Base-by-base conservation (phyloP, 345 rosid genomes). In the Nephelium lappaceum region DNA sequence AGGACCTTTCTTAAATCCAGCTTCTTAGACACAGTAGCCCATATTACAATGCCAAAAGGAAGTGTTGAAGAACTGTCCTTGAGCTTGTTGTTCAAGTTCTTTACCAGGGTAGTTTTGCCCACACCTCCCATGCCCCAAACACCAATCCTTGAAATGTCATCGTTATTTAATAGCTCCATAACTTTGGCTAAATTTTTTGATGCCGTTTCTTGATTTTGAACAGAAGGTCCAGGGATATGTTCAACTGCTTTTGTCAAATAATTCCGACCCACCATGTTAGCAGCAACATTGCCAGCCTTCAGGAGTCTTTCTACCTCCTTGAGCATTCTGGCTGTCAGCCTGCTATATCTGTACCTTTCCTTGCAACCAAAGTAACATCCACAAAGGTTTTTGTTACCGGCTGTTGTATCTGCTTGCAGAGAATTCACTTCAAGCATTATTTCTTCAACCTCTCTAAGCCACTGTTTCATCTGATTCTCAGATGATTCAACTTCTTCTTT, bases 41-140 rank as follows among this genome's bases (percentile, higher is more conserved):
- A 76, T 51, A 84, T 81, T 67, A 77, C 81, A 11, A 83, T 38
- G 24, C 24, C 62, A 57, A 57, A 57, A n/a, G 8, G 21, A 8
- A 3, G 62, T 1, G 4, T 49, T 49, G 55, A 49, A 49, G 55
- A 49, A 49, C 55, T n/a, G 62, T n/a, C 25, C 62, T n/a, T 7
- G 23, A 57, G 62, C 62, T 57, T 23, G 38, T 84, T 84, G 76
- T 72, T 84, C 27, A 84, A 71, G 77, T 78, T 84, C 21, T 42
- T 73, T 5, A 84, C 78, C 24, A 84, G 58, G 3, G 81, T 81
- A 6, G 83, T 84, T 82, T 79, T 84, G 21, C 83, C 83, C 1
- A 84, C 69, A 8, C 87, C 81, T 8, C 82, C 84, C 77, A 79
- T 78, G 2, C 84, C 84, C 78, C 80, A 79, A 10, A 81, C 79